Evolutionary conservation across 441 rosid genomes (phyloP).

Genomic region (Pelargonium citronellum): DNA sequence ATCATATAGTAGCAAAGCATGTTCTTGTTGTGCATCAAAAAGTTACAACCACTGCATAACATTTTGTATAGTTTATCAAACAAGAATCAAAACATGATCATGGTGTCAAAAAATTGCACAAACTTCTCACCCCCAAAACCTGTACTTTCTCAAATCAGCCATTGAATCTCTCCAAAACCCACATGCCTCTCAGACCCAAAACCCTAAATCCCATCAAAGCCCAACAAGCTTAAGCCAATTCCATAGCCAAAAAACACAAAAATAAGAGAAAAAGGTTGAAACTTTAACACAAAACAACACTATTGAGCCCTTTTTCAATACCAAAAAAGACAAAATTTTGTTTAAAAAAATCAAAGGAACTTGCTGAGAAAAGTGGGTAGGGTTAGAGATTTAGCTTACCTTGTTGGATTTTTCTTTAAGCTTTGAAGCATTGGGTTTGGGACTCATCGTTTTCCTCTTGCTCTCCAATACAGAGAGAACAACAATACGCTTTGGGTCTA

Average conservation of each 20-base stretch:
- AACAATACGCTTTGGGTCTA: too few relatives aligned
- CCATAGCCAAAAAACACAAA: not conserved
- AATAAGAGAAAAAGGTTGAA: not conserved
- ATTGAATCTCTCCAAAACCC: not conserved
- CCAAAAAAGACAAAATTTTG: not conserved
- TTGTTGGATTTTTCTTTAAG: constrained; percentile 7
- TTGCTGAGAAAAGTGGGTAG: too few relatives aligned
- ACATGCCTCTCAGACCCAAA: not conserved
- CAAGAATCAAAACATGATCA: too few relatives aligned
- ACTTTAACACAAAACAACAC: not conserved
- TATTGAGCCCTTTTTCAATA: not conserved
- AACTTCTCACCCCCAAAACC: too few relatives aligned
- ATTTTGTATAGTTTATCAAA: too few relatives aligned
- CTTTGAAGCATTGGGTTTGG: constrained; percentile 19
- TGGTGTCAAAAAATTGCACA: too few relatives aligned
- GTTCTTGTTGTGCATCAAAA: too few relatives aligned
- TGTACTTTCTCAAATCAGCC: too few relatives aligned
- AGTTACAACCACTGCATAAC: too few relatives aligned
- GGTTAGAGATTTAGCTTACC: constrained; percentile 13
- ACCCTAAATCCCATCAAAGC: not conserved
- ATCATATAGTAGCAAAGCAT: too few relatives aligned
- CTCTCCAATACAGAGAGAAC: not conserved
- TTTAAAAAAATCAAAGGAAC: too few relatives aligned
- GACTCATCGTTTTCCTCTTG: constrained; percentile 16
- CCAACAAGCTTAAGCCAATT: not conserved